These are phyloP conservation scores for Coemansia umbellata DNA, from an alignment of 192 early-diverging fungal species.

Conservation along the genomic window DNA sequence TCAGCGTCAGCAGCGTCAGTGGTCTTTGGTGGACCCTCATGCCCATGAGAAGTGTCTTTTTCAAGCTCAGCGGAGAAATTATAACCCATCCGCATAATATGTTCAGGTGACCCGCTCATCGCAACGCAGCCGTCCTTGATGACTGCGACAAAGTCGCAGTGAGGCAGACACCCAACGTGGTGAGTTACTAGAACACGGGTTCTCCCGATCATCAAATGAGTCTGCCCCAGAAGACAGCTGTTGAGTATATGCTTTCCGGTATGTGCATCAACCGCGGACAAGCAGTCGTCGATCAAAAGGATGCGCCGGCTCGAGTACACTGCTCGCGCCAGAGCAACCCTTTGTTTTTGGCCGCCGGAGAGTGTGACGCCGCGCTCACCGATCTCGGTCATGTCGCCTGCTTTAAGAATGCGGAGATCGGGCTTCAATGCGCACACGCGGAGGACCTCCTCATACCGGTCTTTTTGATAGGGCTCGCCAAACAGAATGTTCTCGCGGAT, in stretches of 20 bases:
- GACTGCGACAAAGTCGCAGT: slow-evolving; percentile 55
- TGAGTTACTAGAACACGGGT: slow-evolving; percentile 93
- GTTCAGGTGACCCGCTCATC: slow-evolving; percentile 49
- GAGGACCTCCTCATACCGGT: slow-evolving; percentile 76
- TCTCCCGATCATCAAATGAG: slow-evolving; percentile 66
- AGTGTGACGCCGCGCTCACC: slow-evolving; percentile 86
- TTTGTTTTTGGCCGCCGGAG: slow-evolving; percentile 85
- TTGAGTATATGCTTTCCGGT: slow-evolving; percentile 84
- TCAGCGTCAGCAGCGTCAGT: neutral
- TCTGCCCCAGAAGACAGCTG: slow-evolving; percentile 62
- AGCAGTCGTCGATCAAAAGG: slow-evolving; percentile 82
- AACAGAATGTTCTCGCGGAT: slow-evolving; percentile 88
- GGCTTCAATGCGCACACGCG: slow-evolving; percentile 77
- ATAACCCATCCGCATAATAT: slow-evolving; percentile 25
- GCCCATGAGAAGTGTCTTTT: neutral
- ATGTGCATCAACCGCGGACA: slow-evolving; percentile 94
- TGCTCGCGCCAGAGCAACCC: slow-evolving; percentile 83
- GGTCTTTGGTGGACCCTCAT: too few relatives aligned
- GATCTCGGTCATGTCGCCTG: slow-evolving; percentile 89
- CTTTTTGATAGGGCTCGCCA: slow-evolving; percentile 65
- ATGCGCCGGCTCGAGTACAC: slow-evolving; percentile 66
- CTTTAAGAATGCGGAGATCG: slow-evolving; percentile 80
- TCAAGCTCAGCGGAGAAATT: neutral
- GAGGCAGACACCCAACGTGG: slow-evolving; percentile 65
- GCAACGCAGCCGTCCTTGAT: slow-evolving; percentile 60